Conservation (phyloP, 148 eudicot genomes). For the Amaranthus hypochondriacus region DNA sequence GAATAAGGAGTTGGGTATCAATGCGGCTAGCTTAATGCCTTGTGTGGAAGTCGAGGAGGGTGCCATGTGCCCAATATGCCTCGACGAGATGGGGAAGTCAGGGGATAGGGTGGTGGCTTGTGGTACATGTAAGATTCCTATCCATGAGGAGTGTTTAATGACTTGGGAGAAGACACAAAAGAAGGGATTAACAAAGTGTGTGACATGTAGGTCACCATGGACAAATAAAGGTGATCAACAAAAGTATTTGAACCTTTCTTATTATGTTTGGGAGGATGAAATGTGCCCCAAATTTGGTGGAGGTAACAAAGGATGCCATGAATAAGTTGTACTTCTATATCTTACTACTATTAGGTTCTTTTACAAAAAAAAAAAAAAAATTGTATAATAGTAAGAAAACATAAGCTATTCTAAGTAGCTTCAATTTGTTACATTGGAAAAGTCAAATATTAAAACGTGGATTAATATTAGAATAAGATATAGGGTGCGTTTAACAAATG, state of each 20-base stretch:
- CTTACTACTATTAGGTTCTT: too few relatives aligned
- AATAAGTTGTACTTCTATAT: too few relatives aligned
- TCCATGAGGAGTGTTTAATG: conserved; percentile 75
- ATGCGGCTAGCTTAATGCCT: conserved; percentile 6
- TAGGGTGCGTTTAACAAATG: too few relatives aligned
- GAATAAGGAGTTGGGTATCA: conserved; percentile 25
- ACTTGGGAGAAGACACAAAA: conserved; percentile 64
- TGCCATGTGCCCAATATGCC: conserved; percentile 62
- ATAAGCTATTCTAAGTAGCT: too few relatives aligned
- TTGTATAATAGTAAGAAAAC: too few relatives aligned
- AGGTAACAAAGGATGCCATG: too few relatives aligned
- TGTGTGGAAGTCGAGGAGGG: conserved; percentile 39
- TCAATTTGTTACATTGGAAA: too few relatives aligned
- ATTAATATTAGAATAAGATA: too few relatives aligned
- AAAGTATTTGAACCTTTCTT: conserved; percentile 54
- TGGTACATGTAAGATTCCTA: conserved; percentile 56
- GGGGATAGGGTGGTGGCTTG: conserved; percentile 59
- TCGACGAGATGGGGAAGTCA: conserved; percentile 48
- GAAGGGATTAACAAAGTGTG: conserved; percentile 59
- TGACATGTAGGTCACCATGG: conserved; percentile 76
- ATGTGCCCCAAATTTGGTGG: conserved; percentile 7
- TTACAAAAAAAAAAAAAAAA: too few relatives aligned
- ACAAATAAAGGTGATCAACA: conserved; percentile 34
- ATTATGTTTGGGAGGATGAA: conserved; percentile 35
- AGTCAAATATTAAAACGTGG: too few relatives aligned